These are phyloP conservation scores for Dryas drummondii DNA, from an alignment of 306 rosid genomes.

Conservation along the genomic window DNA sequence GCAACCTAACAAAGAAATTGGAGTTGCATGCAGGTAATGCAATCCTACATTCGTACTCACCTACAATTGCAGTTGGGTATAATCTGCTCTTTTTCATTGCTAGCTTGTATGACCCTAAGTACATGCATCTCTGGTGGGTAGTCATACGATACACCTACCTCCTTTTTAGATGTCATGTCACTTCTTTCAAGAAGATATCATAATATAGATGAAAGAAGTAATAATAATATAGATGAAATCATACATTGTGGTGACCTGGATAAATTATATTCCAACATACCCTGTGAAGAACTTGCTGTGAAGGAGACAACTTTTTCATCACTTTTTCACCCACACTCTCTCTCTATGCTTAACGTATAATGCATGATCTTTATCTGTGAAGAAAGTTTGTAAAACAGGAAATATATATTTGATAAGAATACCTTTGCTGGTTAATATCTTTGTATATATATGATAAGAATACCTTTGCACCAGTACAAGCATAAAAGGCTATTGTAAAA, in stretches of 20 bases:
- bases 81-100: too few relatives aligned
- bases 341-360: neutral
- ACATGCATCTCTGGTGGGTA: too few relatives aligned
- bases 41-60: too few relatives aligned
- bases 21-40: too few relatives aligned
- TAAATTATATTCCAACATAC: constrained; percentile 36
- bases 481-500: constrained; percentile 15
- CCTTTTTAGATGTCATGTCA: neutral
- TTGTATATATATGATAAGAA: constrained; percentile 29
- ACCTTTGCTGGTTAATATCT: constrained; percentile 58
- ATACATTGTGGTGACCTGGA: neutral
- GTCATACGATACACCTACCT: too few relatives aligned
- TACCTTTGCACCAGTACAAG: constrained; percentile 63
- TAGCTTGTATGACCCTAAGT: too few relatives aligned
- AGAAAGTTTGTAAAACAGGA: neutral
- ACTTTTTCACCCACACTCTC: constrained; percentile 69
- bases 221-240: neutral
- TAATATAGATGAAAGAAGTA: neutral
- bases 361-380: neutral
- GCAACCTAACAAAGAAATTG: neutral
- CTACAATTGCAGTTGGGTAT: too few relatives aligned
- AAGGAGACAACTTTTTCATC: constrained; percentile 74
- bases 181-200: constrained; percentile 3
- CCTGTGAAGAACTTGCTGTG: constrained; percentile 82
- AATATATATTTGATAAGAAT: constrained; percentile 26